Evolutionary conservation across 2,329 filamentous ascomycete genomes (phyloP).

Genomic region (Cladobotryum mycophilum): DNA sequence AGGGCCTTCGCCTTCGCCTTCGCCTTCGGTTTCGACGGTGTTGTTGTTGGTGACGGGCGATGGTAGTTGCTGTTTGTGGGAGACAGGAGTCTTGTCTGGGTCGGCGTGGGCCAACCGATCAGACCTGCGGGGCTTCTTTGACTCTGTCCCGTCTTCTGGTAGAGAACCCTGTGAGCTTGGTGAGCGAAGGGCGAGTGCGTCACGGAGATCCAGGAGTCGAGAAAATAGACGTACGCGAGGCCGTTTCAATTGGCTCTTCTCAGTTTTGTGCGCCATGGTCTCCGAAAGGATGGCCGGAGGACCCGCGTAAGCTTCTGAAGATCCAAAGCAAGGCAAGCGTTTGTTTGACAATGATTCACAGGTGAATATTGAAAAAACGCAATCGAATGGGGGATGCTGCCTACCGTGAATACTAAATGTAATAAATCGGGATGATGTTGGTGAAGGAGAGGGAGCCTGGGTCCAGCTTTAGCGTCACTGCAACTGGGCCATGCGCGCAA

Average conservation of each 20-base stretch:
- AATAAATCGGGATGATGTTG: slow-evolving; percentile 17
- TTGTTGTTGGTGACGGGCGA: slow-evolving; percentile 67
- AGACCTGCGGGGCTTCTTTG: slow-evolving; percentile 80
- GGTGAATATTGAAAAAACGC: not conserved
- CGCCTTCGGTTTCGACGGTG: slow-evolving; percentile 16
- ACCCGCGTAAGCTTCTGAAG: slow-evolving; percentile 1
- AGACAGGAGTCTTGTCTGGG: slow-evolving; percentile 52
- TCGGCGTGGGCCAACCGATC: slow-evolving; percentile 57
- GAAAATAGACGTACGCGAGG: slow-evolving; percentile 53
- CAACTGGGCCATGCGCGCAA: too few species aligned
- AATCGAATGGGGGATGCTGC: slow-evolving; percentile 16
- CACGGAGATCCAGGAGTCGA: slow-evolving; percentile 8
- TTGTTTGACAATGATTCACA: slow-evolving; percentile 7
- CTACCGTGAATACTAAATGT: slow-evolving; percentile 19
- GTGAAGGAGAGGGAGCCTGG: slow-evolving; percentile 21
- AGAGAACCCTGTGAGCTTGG: slow-evolving; percentile 51
- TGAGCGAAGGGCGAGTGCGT: slow-evolving; percentile 19
- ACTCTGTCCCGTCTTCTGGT: slow-evolving; percentile 57
- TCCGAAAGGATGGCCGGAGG: slow-evolving; percentile 16
- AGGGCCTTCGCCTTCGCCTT: slow-evolving; percentile 34
- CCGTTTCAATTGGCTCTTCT: slow-evolving; percentile 84
- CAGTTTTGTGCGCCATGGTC: slow-evolving; percentile 53
- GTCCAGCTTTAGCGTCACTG: slow-evolving; percentile 10
- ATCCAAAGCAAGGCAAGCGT: slow-evolving; percentile 6
- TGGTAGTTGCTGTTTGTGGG: slow-evolving; percentile 64